Evolutionary conservation across 441 rosid species (phyloP).

Genomic region (Sinapis alba): DNA sequence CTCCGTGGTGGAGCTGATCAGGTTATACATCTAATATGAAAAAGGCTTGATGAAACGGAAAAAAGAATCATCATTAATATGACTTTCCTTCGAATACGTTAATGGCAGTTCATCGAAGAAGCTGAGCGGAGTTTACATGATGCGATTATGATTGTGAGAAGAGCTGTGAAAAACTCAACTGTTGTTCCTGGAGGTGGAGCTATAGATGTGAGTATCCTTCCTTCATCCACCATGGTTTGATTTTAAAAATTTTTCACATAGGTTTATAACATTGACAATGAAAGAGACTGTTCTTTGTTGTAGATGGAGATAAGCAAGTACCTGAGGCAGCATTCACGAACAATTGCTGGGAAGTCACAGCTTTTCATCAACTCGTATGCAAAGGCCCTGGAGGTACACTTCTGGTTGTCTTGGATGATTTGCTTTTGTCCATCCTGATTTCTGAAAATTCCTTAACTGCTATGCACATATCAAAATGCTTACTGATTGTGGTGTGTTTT

Average conservation of each 20-base stretch:
- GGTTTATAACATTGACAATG: slow-evolving; percentile 4
- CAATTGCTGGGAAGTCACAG: slow-evolving; percentile 96
- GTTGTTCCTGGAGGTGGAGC: slow-evolving; percentile 99
- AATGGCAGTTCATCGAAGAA: slow-evolving; percentile 91
- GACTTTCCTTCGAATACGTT: background rate
- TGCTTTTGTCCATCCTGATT: background rate
- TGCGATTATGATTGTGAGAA: slow-evolving; percentile 99
- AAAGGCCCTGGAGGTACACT: slow-evolving; percentile 93
- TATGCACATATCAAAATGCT: background rate
- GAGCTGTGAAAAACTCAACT: slow-evolving; percentile 96
- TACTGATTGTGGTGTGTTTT: background rate
- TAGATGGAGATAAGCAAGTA: slow-evolving; percentile 98
- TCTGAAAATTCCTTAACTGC: background rate
- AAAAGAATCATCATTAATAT: background rate
- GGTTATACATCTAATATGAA: slow-evolving; percentile 49
- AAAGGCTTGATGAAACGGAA: background rate
- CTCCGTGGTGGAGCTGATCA: slow-evolving; percentile 99
- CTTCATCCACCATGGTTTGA: background rate
- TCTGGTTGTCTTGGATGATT: slow-evolving; percentile 10
- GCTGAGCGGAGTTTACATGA: slow-evolving; percentile 99
- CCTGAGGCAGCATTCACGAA: slow-evolving; percentile 95
- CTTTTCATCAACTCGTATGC: slow-evolving; percentile 97
- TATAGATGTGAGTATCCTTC: slow-evolving; percentile 76
- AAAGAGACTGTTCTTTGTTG: slow-evolving; percentile 29
- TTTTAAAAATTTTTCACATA: background rate